Base-by-base conservation (phyloP, 345 rosid species). In the Nephelium lappaceum region DNA sequence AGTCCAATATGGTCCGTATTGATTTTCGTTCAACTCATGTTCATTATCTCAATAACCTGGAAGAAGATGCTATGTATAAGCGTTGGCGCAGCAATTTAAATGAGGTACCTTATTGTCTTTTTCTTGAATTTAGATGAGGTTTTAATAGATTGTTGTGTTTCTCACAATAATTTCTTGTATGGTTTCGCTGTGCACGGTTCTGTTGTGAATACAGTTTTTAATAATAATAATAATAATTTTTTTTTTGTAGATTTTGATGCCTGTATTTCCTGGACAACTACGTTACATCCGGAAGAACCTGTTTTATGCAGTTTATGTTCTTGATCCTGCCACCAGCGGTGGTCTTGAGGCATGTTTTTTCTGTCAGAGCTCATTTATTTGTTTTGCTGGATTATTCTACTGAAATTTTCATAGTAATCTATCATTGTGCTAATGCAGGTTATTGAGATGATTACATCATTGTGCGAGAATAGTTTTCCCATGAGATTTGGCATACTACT, bases 11-110 rank as follows among this genome's bases (percentile, higher is more conserved):
- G 79, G 83, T 90, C 80, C 90, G 98, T 74, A 86, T 96, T 78
- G 98, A 96, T 84, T 96, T 94, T 77, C 97, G 98, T 79, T 96
- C 98, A 15, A 76, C 77, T 77, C 92, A 93, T 89, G 98, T 96
- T 80, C 90, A 92, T 80, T 96, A 89, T 89, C 92, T 96, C 74
- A 96, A 96, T 87, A 93, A 96, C 87, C 84, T 96, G 86, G 98
- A 96, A 89, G 98, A 94, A 86, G 99, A 96, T 91, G 88, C 91
- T 68, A 94, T 92, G 97, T 96, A 96, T 84, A 93, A 84, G 87
- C 91, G 88, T 63, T 93, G 99, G 99, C 87, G 98, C 77, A 96
- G 83, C 89, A 96, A 94, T 85, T 6, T 96, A 71, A 93, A 96
- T 77, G 98, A 96, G 97, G 98, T 94, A 79, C 64, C 68, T 14